Base-by-base conservation (phyloP, 495 filamentous ascomycete species). In the Penicillium argentinense region DNA sequence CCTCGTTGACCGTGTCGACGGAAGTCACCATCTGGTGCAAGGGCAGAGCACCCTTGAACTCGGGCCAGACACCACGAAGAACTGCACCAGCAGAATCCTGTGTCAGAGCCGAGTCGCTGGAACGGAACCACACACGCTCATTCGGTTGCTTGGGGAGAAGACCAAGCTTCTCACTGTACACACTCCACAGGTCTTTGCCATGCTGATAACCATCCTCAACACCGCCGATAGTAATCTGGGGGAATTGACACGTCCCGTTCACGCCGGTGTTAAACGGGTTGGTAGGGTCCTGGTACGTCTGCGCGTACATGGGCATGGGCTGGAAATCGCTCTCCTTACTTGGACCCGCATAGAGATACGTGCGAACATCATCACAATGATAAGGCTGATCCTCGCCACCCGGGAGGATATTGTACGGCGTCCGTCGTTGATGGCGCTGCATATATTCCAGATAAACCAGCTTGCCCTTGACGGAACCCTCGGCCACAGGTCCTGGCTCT, bases 381-480 rank as follows among this genome's bases (percentile, higher is more conserved):
- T 71, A 74, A 24, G 53, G 49, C 66, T 74, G 59, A 27, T 72
- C 69, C 56, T 73, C 69, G 18, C 69, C 69, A 0, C 67, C 69
- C 0, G 69, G 66, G 5, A 73, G 56, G 22, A 69, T 67, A 18
- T 74, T 74, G 39, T 74, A 74, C 0, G 71, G 71, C 0, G 68
- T 58, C 5, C 71, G 62, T 9, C 71, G 52, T 41, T 74, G 68
- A 39, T 74, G 71, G 7, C 71, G 67, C 39, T 74, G 71, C 9
- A 74, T 44, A 33, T 74, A 74, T 39, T 71, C 66, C 1, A 74
- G 50, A 24, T 72, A 69, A 7, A 72, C 60, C 19, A 74, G 46
- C 17, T 59, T 57, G 9, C 57, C 71, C 13, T 57, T 45, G 6
- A 64, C 53, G 4, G 61, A 54, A 1, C 58, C 51, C 6, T 68